Evolutionary conservation across 2,329 filamentous ascomycete species (phyloP), one percentile per base, ranked within the genome.

Genomic region (Peltaster fructicola): DNA sequence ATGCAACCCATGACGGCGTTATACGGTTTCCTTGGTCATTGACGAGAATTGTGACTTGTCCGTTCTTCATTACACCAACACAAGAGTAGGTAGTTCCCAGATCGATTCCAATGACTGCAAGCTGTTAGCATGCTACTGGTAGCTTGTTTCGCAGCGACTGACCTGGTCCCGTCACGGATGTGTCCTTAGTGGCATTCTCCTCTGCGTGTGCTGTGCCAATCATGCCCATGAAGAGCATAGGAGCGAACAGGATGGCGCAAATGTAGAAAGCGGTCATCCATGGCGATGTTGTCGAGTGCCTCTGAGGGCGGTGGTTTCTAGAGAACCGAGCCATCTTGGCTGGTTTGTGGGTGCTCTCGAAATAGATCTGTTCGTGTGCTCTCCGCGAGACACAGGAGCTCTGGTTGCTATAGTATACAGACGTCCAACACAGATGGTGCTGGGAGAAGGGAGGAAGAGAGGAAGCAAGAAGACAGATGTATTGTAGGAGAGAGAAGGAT

Each of bases 1-100:
- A 52, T 29, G 50, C 50, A 20, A 53, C 50, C 38, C 46, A 53
- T n/a, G 50, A 52, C 28, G 82, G 82, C 44, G 82, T 91, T 43
- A 91, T 91, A 63, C 81, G 78, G 71, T 91, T 82, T 65, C 81
- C 81, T 65, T 91, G 82, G 59, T 92, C 81, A 65, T 92, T 92
- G 59, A 80, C 79, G 44, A 92, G 67, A 61, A 92, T 92, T 51
- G 92, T 81, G 43, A 92, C 81, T 59, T 85, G 88, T 54, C 82
- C 82, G 53, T 81, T 78, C 53, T 84, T 76, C 81, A 91, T 91
- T 53, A 91, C 80, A 75, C 79, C 82, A 45, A 91, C 81, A 59
- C 82, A 91, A 40, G 65, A 69, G 53, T 70, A 70, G 38, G 82
- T 92, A 25, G 82, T 92, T 59, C 82, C 82, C 51, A 92, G 58